Conservation (phyloP, 805 yeast species). For the Brettanomyces bruxellensis region DNA sequence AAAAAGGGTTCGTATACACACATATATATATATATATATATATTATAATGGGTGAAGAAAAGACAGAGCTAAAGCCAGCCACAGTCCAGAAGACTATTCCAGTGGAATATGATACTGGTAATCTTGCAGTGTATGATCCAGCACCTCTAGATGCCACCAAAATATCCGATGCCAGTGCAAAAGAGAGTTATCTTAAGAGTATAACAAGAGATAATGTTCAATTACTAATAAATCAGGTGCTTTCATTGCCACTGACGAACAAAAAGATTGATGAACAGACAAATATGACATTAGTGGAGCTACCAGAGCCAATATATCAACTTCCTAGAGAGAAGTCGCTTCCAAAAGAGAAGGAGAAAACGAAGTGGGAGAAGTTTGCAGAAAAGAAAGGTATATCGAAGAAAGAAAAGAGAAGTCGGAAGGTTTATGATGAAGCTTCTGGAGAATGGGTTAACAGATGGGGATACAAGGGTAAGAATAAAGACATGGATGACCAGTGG, state of each 20-base stretch:
- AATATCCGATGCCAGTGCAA: constrained; percentile 42
- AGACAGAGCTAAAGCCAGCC: constrained; percentile 44
- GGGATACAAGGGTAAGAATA: constrained; percentile 95
- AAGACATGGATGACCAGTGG: constrained; percentile 86
- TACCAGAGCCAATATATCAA: constrained; percentile 75
- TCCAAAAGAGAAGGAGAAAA: constrained; percentile 85
- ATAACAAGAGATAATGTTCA: constrained; percentile 90
- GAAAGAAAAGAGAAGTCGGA: constrained; percentile 82
- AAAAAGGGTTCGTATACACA: too few relatives aligned
- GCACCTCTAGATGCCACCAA: constrained; percentile 68
- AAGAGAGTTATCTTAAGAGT: constrained; percentile 54
- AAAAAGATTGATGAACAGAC: constrained; percentile 40
- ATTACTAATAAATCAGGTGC: constrained; percentile 78
- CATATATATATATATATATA: too few relatives aligned
- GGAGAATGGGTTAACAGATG: constrained; percentile 98
- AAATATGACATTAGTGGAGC: constrained; percentile 69
- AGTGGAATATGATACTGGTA: constrained; percentile 81
- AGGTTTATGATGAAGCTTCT: constrained; percentile 79
- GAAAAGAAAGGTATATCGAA: constrained; percentile 89
- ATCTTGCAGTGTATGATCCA: constrained; percentile 81
- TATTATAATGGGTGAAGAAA: neutral
- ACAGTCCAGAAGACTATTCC: constrained; percentile 91
- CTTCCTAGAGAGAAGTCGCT: constrained; percentile 93
- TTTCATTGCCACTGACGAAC: constrained; percentile 83
- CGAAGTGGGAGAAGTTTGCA: constrained; percentile 97